Evolutionary conservation across 768 basidiomycete genomes (phyloP).

Genomic region (Suillus cothurnatus): DNA sequence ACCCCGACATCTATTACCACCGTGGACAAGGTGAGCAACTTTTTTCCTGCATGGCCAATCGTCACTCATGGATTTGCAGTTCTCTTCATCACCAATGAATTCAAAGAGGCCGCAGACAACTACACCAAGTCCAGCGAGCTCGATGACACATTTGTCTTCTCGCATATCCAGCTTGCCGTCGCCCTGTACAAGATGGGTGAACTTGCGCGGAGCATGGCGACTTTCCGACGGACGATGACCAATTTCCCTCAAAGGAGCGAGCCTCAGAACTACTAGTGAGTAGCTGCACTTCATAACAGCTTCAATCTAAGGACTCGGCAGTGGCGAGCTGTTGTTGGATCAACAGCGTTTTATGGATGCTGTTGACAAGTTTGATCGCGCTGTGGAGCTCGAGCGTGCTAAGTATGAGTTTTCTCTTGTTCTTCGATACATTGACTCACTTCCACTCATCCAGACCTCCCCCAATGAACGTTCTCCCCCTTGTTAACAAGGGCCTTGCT

Average conservation of each 20-base stretch:
- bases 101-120: slow-evolving; percentile 81
- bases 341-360: slow-evolving; percentile 87
- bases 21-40: slow-evolving; percentile 80
- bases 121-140: slow-evolving; percentile 89
- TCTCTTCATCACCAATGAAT: slow-evolving; percentile 93
- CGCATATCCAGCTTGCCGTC: slow-evolving; percentile 95
- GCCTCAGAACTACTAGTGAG: slow-evolving; percentile 93
- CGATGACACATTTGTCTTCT: slow-evolving; percentile 90
- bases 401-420: slow-evolving; percentile 47
- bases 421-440: background rate
- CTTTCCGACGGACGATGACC: slow-evolving; percentile 83
- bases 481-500: slow-evolving; percentile 98
- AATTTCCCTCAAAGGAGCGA: slow-evolving; percentile 87
- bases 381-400: slow-evolving; percentile 82
- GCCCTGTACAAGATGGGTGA: slow-evolving; percentile 93
- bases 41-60: background rate
- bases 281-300: slow-evolving; percentile 10
- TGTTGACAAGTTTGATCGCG: slow-evolving; percentile 89
- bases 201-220: slow-evolving; percentile 81
- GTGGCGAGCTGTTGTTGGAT: slow-evolving; percentile 93
- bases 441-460: slow-evolving; percentile 32
- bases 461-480: slow-evolving; percentile 82
- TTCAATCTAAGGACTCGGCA: slow-evolving; percentile 30
- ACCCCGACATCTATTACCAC: slow-evolving; percentile 98
- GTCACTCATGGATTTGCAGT: slow-evolving; percentile 46